phyloP scores from a whole-genome alignment of 345 rosid genomes.

The Linum usitatissimum region DNA sequence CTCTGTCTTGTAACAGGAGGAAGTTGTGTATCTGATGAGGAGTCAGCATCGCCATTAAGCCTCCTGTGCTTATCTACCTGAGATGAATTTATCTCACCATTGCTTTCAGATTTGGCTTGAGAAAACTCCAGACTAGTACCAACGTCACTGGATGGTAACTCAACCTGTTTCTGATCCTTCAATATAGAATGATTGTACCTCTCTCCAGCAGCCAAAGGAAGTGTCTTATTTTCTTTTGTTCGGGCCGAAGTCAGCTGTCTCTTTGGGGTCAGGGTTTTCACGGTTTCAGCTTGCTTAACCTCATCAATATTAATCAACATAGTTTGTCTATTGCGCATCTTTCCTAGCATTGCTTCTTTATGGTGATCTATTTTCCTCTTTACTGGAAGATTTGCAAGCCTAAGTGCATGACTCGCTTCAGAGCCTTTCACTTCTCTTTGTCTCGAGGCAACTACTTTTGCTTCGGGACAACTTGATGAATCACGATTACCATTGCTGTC shows the following conservation, averaged over 20 bases:
- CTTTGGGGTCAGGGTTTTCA: slow-evolving; percentile 69
- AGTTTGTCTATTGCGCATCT: slow-evolving; percentile 90
- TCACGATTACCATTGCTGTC: slow-evolving; percentile 40
- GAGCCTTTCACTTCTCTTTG: slow-evolving; percentile 70
- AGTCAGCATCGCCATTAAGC: slow-evolving; percentile 43
- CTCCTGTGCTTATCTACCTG: slow-evolving; percentile 45
- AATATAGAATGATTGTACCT: slow-evolving; percentile 26
- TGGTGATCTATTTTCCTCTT: slow-evolving; percentile 89
- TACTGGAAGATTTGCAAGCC: slow-evolving; percentile 51
- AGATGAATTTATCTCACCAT: slow-evolving; percentile 53
- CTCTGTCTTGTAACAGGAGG: slow-evolving; percentile 59
- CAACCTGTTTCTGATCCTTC: slow-evolving; percentile 60
- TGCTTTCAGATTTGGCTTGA: slow-evolving; percentile 51
- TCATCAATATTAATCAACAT: slow-evolving; percentile 85
- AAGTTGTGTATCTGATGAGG: slow-evolving; percentile 38
- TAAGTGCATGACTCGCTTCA: slow-evolving; percentile 71
- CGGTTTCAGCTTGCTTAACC: slow-evolving; percentile 77
- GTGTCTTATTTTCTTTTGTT: slow-evolving; percentile 57
- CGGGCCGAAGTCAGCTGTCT: slow-evolving; percentile 62
- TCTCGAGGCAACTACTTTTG: slow-evolving; percentile 31
- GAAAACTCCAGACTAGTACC: slow-evolving; percentile 32
- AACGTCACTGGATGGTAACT: slow-evolving; percentile 42
- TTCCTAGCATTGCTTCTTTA: slow-evolving; percentile 94
- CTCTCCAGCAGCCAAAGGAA: slow-evolving; percentile 38
- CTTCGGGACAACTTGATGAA: slow-evolving; percentile 37